Percentiles rank a stretch among this genome's conserved stretches.
These are phyloP conservation scores for Tirmania nivea DNA, from an alignment of 495 filamentous ascomycete species.

Conservation along the genomic window DNA sequence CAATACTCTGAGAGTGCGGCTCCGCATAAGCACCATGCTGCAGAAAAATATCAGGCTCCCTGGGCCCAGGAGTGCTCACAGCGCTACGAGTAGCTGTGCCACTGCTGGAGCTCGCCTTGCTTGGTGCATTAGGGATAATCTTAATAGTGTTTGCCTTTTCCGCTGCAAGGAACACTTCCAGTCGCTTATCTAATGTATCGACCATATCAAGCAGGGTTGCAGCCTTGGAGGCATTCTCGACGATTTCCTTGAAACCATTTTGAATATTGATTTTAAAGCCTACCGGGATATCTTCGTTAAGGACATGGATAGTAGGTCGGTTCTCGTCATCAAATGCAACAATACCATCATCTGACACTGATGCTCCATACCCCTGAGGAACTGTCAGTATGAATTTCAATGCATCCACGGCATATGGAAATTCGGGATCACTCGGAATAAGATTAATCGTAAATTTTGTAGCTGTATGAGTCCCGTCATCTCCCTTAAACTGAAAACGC, in stretches of 20 bases:
- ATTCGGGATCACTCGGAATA: conserved; percentile 68
- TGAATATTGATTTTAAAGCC: conserved; percentile 68
- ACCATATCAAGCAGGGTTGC: conserved; percentile 44
- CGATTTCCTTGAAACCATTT: conserved; percentile 50
- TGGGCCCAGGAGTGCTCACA: neutral
- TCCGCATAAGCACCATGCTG: neutral
- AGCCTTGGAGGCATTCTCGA: conserved; percentile 27
- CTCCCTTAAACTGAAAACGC: neutral
- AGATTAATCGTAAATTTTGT: conserved; percentile 41
- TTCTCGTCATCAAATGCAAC: neutral
- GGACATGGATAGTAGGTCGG: conserved; percentile 39
- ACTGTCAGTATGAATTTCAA: conserved; percentile 55
- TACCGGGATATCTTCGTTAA: conserved; percentile 56
- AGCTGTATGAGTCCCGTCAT: neutral
- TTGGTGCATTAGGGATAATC: conserved; percentile 42
- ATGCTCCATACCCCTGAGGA: conserved; percentile 31
- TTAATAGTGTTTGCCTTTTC: conserved; percentile 61
- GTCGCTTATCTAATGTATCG: conserved; percentile 49
- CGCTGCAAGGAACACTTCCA: conserved; percentile 49
- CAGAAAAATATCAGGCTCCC: neutral
- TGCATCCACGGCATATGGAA: conserved; percentile 52
- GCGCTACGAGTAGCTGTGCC: neutral
- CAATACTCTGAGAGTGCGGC: conserved; percentile 9
- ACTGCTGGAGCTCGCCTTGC: conserved; percentile 11
- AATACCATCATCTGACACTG: conserved; percentile 3